Evolutionary conservation across 345 rosid species (phyloP).

Genomic region (Bruguiera gymnorhiza): DNA sequence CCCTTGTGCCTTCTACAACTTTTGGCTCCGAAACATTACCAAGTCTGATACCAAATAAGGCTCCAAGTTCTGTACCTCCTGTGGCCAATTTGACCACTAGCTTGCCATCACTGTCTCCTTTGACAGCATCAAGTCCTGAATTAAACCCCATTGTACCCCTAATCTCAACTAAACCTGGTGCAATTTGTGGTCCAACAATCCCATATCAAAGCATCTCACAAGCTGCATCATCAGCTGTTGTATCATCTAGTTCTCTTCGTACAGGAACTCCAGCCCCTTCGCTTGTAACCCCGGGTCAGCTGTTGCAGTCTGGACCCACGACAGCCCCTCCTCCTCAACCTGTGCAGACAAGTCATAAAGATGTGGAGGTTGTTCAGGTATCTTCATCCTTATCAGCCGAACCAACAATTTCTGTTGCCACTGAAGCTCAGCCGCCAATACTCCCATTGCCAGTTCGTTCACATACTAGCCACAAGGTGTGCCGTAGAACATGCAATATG

Average conservation of each 20-base stretch:
- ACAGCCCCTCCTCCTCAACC: slow-evolving; percentile 41
- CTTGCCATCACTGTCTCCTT: slow-evolving; percentile 48
- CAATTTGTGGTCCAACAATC: slow-evolving; percentile 41
- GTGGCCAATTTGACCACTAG: slow-evolving; percentile 35
- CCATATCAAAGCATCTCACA: slow-evolving; percentile 45
- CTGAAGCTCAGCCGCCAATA: slow-evolving; percentile 69
- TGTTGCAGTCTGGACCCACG: slow-evolving; percentile 55
- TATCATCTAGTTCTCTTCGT: slow-evolving; percentile 43
- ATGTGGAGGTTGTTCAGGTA: slow-evolving; percentile 68
- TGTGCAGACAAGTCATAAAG: slow-evolving; percentile 50
- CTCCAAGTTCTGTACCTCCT: slow-evolving; percentile 44
- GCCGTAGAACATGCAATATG: neutral
- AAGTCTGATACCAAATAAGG: slow-evolving; percentile 44
- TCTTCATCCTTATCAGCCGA: slow-evolving; percentile 45
- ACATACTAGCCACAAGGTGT: slow-evolving; percentile 52
- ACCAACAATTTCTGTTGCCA: slow-evolving; percentile 41
- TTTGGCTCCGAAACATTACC: slow-evolving; percentile 57
- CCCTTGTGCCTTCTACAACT: slow-evolving; percentile 45
- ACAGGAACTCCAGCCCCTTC: slow-evolving; percentile 47
- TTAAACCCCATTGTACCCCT: slow-evolving; percentile 39
- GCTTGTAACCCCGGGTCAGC: slow-evolving; percentile 72
- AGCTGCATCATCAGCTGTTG: slow-evolving; percentile 37
- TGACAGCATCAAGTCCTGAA: slow-evolving; percentile 49
- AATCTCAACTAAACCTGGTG: slow-evolving; percentile 42
- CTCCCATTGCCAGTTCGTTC: slow-evolving; percentile 75